Evolutionary conservation across 2,329 filamentous ascomycete species (phyloP), one percentile per base, ranked within the genome.

Genomic region (Arthrinium puccinioides): DNA sequence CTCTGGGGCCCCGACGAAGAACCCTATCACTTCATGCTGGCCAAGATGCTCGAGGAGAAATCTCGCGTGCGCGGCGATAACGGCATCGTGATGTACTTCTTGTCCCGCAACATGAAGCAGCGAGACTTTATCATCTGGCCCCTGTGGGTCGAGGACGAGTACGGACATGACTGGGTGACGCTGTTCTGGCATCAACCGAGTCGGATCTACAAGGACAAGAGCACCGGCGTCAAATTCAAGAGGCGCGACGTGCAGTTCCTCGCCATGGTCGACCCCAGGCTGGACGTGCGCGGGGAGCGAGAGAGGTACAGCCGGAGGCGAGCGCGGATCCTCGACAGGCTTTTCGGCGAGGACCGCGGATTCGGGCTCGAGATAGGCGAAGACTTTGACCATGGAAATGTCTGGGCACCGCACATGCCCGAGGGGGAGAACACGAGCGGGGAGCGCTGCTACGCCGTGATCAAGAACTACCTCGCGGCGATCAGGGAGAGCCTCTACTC

Each of bases 111-210:
- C n/a, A n/a, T n/a, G n/a, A n/a, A n/a, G n/a, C n/a, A n/a, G n/a
- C n/a, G n/a, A n/a, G n/a, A n/a, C n/a, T n/a, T n/a, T 16, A 23
- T 32, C 16, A 14, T 38, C 8, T 38, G 36, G 36, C 36, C 36
- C 3, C 25, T 38, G 6, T 24, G 14, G 27, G 29, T 38, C 21
- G 21, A 18, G 9, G 36, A 38, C 29, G 10, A 32, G 16, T n/a
- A 19, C 29, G 29, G 36, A n/a, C 4, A 15, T 5, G 28, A 38
- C 29, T 38, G 36, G 36, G 36, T 38, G 14, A 24, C 30, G 13
- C 14, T 38, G 21, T 26, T 18, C 26, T 38, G 36, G 36, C 8
- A 19, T 5, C 31, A 32, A 19, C 13, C 5, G 11, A 21, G 13
- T 8, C n/a, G 31, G 16, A 5, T 4, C n/a, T 5, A 32, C 5